A percentile compares a stretch with the other conserved stretches of the same genome.
Evolutionary conservation across 306 rosid species (phyloP).

Genomic region (Crotalaria pallida): DNA sequence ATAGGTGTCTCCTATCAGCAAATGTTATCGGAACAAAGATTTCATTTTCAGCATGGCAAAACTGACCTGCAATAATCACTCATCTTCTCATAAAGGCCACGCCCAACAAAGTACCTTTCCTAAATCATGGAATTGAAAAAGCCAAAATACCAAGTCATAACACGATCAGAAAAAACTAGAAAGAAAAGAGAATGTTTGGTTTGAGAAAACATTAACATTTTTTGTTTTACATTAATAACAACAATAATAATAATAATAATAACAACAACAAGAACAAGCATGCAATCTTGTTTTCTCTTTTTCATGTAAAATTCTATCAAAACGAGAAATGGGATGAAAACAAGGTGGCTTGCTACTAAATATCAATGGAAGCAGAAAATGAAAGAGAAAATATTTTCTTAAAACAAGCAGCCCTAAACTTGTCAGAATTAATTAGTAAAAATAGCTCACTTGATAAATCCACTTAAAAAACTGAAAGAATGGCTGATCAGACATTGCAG

Average conservation of each 20-base stretch:
- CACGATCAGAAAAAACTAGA: slow-evolving; percentile 3
- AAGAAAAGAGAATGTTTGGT: neutral
- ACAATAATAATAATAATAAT: too few species aligned
- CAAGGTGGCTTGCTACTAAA: too few species aligned
- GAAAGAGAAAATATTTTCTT: too few species aligned
- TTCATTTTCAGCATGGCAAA: neutral
- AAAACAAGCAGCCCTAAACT: neutral
- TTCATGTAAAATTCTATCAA: too few species aligned
- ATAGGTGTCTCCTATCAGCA: neutral
- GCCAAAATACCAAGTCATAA: slow-evolving; percentile 18
- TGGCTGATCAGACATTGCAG: slow-evolving; percentile 85
- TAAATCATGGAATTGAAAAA: slow-evolving; percentile 36
- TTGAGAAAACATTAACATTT: too few species aligned
- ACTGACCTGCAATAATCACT: slow-evolving; percentile 86
- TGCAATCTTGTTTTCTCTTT: too few species aligned
- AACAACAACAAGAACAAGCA: too few species aligned
- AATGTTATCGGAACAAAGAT: neutral
- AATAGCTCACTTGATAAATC: slow-evolving; percentile 72
- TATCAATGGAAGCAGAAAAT: too few species aligned
- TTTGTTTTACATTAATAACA: too few species aligned
- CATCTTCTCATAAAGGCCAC: slow-evolving; percentile 85
- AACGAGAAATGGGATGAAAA: too few species aligned
- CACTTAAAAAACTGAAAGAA: slow-evolving; percentile 97
- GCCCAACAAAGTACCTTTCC: slow-evolving; percentile 95
- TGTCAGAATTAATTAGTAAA: neutral